Base-by-base conservation (phyloP, 768 basidiomycete genomes). In the Leccinum arenicola region DNA sequence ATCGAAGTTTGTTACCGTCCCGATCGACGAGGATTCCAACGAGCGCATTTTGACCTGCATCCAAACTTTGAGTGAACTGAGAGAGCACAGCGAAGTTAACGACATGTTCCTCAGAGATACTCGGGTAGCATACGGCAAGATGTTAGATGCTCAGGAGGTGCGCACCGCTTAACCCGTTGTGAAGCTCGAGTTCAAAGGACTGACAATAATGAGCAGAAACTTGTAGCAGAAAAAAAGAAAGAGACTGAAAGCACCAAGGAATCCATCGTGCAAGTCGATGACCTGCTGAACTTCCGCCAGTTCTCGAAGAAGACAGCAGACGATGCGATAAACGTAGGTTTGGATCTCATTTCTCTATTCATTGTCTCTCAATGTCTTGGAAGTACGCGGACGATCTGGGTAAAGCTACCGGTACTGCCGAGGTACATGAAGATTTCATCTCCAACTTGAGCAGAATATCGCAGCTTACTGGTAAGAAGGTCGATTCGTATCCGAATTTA, bases 11-110 rank as follows among this genome's bases (percentile, higher is more conserved):
- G 91, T 89, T 48, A 86, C 91, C 0, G 88, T 87, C 2, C 90
- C 92, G n/a, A 99, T 99, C 64, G 97, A 99, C 77, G 97, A 99
- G 72, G 97, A 99, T 73, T 95, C 94, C 6, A 89, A 86, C 64
- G 97, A 99, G 74, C 87, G 97, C 25, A 93, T 99, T 74, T 84
- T 97, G 81, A 92, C 89, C 73, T 99, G 97, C 75, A 89, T 99
- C 54, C 90, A 93, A 70, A 93, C 95, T 1, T 78, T 99, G 67
- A 93, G 94, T 64, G 87, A 94, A 62, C 77, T 96, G 35, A 79
- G 85, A 59, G 77, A 78, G 6, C 76, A 80, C 45, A 74, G 77
- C 11, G 78, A 78, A 40, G 84, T 89, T 3, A 81, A 87, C 47
- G 83, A 88, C 54, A 82, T 89, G 52, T 92, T 93, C 76, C 75